A percentile compares a stretch with the other conserved stretches of the same genome.
Conservation (phyloP, 331 rosid species). For the Erythrophleum ivorense region DNA sequence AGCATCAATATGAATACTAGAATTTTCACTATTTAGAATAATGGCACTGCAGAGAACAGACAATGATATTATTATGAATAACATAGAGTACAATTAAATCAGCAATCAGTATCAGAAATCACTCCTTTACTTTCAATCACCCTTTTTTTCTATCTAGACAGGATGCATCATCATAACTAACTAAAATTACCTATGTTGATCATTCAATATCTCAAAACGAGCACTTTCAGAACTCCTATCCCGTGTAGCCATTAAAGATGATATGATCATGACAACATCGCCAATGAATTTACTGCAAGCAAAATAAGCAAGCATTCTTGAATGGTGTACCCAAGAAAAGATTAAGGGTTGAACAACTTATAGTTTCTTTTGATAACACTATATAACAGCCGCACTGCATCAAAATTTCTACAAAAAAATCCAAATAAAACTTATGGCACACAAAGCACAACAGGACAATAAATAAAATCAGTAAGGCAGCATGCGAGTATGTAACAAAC, state of each 20-base stretch:
- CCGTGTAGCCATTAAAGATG: slow-evolving; percentile 91
- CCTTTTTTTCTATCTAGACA: slow-evolving; percentile 5
- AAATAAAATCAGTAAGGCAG: background rate
- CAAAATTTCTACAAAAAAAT: background rate
- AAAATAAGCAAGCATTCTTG: slow-evolving; percentile 24
- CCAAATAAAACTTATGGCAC: too few species aligned
- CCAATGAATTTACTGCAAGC: slow-evolving; percentile 87
- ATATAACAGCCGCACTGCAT: background rate
- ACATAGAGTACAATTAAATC: slow-evolving; percentile 16
- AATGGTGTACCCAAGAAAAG: slow-evolving; percentile 16
- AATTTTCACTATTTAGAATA: slow-evolving; percentile 64
- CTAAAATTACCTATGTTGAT: slow-evolving; percentile 68
- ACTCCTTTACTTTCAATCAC: slow-evolving; percentile 5
- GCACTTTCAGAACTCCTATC: slow-evolving; percentile 87
- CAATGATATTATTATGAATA: slow-evolving; percentile 38
- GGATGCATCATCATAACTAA: slow-evolving; percentile 3
- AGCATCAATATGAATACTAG: slow-evolving; percentile 91
- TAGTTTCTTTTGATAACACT: slow-evolving; percentile 14
- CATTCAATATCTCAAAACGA: slow-evolving; percentile 83
- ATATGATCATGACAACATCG: slow-evolving; percentile 74
- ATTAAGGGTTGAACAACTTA: slow-evolving; percentile 11
- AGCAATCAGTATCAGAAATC: slow-evolving; percentile 30
- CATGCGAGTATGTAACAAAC: background rate
- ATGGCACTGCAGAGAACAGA: slow-evolving; percentile 77
- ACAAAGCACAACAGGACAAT: background rate